Percentiles rank a stretch among this genome's conserved stretches.
Evolutionary conservation across 108 stramenopile species (phyloP).

Genomic region (Bacterosira constricta): DNA sequence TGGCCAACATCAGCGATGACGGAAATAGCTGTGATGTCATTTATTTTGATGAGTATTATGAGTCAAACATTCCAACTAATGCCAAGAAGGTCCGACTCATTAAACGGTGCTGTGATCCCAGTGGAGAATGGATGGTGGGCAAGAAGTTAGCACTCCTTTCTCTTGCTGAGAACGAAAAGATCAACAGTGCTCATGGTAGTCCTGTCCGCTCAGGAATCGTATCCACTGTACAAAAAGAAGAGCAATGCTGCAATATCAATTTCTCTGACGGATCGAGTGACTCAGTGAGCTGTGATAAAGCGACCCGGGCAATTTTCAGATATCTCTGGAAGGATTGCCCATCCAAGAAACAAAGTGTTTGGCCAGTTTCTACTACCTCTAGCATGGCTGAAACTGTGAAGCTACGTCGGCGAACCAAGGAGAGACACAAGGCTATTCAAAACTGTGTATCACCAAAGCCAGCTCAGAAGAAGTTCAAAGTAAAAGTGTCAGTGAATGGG

Average conservation of each 20-base stretch:
- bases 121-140: slow-evolving; percentile 15
- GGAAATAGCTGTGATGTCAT: slow-evolving; percentile 27
- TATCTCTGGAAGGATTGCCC: slow-evolving; percentile 2
- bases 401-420: slow-evolving; percentile 6
- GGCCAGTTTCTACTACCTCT: slow-evolving; percentile 5
- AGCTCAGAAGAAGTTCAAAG: too few relatives aligned
- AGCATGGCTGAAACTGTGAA: slow-evolving; percentile 8
- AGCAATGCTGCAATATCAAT: too few relatives aligned
- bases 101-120: background rate
- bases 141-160: slow-evolving; percentile 3
- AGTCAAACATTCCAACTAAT: slow-evolving; percentile 33
- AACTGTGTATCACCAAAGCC: too few relatives aligned
- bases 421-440: too few relatives aligned
- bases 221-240: too few relatives aligned
- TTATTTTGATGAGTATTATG: slow-evolving; percentile 30
- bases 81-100: slow-evolving; percentile 30
- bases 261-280: slow-evolving; percentile 10
- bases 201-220: too few relatives aligned
- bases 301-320: background rate
- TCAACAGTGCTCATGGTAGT: too few relatives aligned
- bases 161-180: too few relatives aligned
- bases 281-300: background rate
- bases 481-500: too few relatives aligned
- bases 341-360: background rate
- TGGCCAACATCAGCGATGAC: slow-evolving; percentile 33